A percentile compares a stretch with the other conserved stretches of the same genome.
These are phyloP conservation scores for Amoebophrya sp. DNA, from an alignment of 169 alveolate species.

Conservation along the genomic window DNA sequence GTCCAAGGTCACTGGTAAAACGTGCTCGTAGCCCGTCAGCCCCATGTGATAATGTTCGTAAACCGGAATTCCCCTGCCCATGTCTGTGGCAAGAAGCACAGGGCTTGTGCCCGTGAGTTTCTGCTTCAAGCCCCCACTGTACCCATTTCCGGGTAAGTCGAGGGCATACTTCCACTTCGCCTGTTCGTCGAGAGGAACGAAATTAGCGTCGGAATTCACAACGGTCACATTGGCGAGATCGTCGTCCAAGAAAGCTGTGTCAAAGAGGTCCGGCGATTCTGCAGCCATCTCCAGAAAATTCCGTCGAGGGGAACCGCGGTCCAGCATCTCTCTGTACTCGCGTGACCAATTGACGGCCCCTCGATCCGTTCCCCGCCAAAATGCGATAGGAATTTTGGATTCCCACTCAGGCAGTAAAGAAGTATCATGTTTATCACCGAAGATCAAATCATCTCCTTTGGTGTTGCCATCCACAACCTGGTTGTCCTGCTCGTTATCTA, in stretches of 20 bases:
- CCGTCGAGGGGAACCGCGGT: background rate
- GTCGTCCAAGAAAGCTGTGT: constrained; percentile 21
- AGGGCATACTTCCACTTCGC: background rate
- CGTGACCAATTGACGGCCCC: constrained; percentile 28
- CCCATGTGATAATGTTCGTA: background rate
- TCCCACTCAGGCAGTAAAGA: background rate
- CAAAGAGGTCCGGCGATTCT: background rate
- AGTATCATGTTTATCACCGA: background rate
- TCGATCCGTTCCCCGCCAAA: constrained; percentile 32
- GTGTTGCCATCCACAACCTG: background rate
- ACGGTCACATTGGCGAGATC: constrained; percentile 20
- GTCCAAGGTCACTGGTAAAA: background rate
- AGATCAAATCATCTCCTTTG: background rate
- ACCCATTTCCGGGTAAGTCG: background rate
- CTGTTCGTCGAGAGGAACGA: constrained; percentile 29
- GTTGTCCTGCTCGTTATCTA: too few relatives aligned
- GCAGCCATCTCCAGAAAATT: background rate
- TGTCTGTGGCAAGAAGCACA: background rate
- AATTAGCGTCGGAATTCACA: background rate
- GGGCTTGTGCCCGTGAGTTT: background rate
- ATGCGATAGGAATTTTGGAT: background rate
- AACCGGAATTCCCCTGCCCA: background rate
- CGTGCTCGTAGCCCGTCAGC: background rate
- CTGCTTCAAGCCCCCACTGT: constrained; percentile 14
- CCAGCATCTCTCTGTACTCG: background rate